These are phyloP conservation scores for Wickerhamiella occidentalis DNA, from an alignment of 805 yeast genomes.

Conservation along the genomic window DNA sequence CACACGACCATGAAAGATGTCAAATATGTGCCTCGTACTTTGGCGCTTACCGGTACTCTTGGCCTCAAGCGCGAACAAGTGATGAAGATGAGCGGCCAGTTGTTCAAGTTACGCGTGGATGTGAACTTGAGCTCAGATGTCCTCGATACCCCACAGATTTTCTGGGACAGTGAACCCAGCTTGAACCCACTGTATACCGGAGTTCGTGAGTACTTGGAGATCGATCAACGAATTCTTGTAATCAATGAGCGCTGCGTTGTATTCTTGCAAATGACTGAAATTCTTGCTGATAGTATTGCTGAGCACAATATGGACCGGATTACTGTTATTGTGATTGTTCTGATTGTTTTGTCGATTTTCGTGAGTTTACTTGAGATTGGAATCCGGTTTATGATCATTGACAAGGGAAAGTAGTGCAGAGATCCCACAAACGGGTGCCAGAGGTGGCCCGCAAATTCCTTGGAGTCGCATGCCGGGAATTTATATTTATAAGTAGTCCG, in stretches of 20 bases:
- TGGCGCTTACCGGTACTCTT: slow-evolving; percentile 80
- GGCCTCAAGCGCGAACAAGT: slow-evolving; percentile 79
- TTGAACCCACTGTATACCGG: slow-evolving; percentile 85
- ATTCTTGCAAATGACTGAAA: slow-evolving; percentile 83
- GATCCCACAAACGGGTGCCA: too few relatives aligned
- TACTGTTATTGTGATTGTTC: slow-evolving; percentile 76
- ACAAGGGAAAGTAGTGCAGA: neutral
- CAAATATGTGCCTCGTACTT: slow-evolving; percentile 74
- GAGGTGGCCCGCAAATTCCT: too few relatives aligned
- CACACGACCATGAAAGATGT: slow-evolving; percentile 71
- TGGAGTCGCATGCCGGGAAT: too few relatives aligned
- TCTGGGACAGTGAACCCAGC: slow-evolving; percentile 93
- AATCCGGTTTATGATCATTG: slow-evolving; percentile 14
- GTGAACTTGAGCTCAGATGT: slow-evolving; percentile 85
- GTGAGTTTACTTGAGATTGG: slow-evolving; percentile 33
- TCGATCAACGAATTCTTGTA: slow-evolving; percentile 88
- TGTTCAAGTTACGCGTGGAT: slow-evolving; percentile 84
- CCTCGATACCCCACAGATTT: slow-evolving; percentile 88
- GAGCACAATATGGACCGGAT: slow-evolving; percentile 85
- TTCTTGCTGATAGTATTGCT: slow-evolving; percentile 86
- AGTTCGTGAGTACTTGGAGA: slow-evolving; percentile 81
- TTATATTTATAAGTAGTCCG: too few relatives aligned
- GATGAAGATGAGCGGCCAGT: slow-evolving; percentile 74
- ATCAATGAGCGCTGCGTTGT: slow-evolving; percentile 89
- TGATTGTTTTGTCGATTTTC: slow-evolving; percentile 63